phyloP scores from a whole-genome alignment of 1,139 yeast genomes.

The Geotrichum histeridarum region DNA sequence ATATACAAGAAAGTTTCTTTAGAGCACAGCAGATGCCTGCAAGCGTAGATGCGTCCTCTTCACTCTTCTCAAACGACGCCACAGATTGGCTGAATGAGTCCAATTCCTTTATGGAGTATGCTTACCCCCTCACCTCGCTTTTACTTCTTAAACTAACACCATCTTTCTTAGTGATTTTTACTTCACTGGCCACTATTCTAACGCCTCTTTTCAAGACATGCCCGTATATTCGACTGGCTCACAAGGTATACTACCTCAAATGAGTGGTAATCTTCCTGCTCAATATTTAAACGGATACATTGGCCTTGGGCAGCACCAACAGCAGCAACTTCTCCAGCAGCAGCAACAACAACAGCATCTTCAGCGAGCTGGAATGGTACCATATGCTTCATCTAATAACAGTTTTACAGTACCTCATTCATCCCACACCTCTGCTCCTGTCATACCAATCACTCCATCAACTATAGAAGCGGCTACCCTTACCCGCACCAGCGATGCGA shows the following conservation, averaged over 20 bases:
- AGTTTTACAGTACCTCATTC: neutral
- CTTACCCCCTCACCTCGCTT: neutral
- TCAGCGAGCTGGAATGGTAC: neutral
- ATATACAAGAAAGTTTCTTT: neutral
- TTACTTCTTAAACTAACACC: neutral
- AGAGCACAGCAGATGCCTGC: neutral
- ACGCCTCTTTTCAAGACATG: neutral
- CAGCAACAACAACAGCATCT: no score
- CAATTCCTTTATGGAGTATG: neutral
- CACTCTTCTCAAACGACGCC: neutral
- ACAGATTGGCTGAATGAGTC: neutral
- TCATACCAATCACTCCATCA: neutral
- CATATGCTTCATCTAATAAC: neutral
- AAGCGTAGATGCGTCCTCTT: neutral
- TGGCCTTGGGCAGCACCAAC: no score
- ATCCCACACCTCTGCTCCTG: neutral
- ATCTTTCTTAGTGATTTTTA: neutral
- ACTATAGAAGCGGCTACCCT: neutral
- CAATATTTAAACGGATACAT: no score
- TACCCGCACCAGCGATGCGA: neutral
- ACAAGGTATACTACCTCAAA: no score
- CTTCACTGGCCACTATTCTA: constrained; percentile 4
- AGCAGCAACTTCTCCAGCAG: no score
- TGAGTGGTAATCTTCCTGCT: no score
- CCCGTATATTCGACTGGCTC: no score